phyloP scores from a whole-genome alignment of 2,329 filamentous ascomycete species.

The Claviceps humidiphila region DNA sequence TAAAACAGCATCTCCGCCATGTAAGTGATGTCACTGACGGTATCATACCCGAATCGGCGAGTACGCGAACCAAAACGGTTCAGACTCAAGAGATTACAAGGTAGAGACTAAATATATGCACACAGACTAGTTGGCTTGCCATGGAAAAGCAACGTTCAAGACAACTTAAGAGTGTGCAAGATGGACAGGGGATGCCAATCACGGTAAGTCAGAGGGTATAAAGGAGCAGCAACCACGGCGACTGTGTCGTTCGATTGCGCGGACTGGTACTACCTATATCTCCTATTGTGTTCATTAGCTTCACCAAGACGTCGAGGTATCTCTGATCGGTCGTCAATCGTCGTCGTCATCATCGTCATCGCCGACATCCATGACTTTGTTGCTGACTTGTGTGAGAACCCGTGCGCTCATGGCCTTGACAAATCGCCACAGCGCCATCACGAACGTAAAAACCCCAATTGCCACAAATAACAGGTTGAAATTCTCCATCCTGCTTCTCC shows the following conservation, averaged over 20 bases:
- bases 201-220: neutral
- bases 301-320: neutral
- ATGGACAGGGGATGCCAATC: constrained; percentile 4
- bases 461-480: constrained; percentile 69
- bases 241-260: neutral
- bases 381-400: constrained; percentile 63
- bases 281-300: constrained; percentile 1
- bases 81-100: constrained; percentile 25
- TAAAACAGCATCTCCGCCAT: constrained; percentile 15
- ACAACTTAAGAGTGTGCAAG: constrained; percentile 95
- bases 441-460: constrained; percentile 67
- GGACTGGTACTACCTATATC: neutral
- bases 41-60: constrained; percentile 17
- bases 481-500: constrained; percentile 63
- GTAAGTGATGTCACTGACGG: constrained; percentile 15
- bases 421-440: constrained; percentile 74
- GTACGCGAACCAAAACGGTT: constrained; percentile 37
- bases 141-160: constrained; percentile 59
- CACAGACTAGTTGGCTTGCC: constrained; percentile 92
- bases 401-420: constrained; percentile 61
- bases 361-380: constrained; percentile 72
- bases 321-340: constrained; percentile 19
- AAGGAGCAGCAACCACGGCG: neutral
- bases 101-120: constrained; percentile 61
- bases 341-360: constrained; percentile 35